These are phyloP conservation scores for Silybum marianum DNA, from an alignment of 129 eudicot species.

Conservation along the genomic window DNA sequence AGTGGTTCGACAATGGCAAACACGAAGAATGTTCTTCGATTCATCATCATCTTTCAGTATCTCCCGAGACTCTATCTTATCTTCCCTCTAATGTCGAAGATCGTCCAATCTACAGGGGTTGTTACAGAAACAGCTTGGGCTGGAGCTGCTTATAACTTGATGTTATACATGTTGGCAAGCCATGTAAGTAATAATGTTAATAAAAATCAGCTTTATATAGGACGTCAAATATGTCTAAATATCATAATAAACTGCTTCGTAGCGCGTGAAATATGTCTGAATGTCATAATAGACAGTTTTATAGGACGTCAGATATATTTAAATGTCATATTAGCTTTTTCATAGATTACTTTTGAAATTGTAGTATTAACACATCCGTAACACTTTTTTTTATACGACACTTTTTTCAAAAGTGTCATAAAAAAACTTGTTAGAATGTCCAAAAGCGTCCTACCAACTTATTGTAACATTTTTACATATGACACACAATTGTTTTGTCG, in stretches of 20 bases:
- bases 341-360: too few relatives aligned
- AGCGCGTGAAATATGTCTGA: too few relatives aligned
- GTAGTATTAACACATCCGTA: too few relatives aligned
- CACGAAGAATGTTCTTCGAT: slow-evolving; percentile 76
- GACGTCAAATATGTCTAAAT: neutral
- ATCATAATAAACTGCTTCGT: neutral
- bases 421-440: too few relatives aligned
- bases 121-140: slow-evolving; percentile 91
- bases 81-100: slow-evolving; percentile 69
- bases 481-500: too few relatives aligned
- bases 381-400: neutral
- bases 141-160: slow-evolving; percentile 87
- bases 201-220: neutral
- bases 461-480: too few relatives aligned
- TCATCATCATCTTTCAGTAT: slow-evolving; percentile 77
- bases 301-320: too few relatives aligned
- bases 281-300: too few relatives aligned
- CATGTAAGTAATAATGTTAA: slow-evolving; percentile 57
- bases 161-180: slow-evolving; percentile 83
- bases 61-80: slow-evolving; percentile 76
- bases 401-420: neutral
- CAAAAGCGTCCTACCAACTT: too few relatives aligned
- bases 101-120: slow-evolving; percentile 75
- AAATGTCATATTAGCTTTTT: too few relatives aligned
- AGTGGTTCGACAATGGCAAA: slow-evolving; percentile 83